These are phyloP conservation scores for Talaromyces proteolyticus DNA, from an alignment of 495 filamentous ascomycete species.

Conservation along the genomic window DNA sequence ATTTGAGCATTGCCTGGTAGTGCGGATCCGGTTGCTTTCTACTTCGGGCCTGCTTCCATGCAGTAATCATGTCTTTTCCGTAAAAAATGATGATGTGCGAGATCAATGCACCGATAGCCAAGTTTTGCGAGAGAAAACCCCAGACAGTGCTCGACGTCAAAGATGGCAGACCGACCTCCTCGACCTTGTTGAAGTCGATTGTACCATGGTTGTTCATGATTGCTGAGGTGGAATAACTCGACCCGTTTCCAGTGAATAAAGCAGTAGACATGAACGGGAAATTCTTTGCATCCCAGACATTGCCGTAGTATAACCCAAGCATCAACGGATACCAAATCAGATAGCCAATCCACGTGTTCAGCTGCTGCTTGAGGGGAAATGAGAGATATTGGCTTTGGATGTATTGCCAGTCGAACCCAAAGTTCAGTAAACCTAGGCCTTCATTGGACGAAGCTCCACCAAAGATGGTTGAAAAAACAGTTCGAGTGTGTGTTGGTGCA, in stretches of 20 bases:
- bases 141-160: constrained; percentile 13
- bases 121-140: constrained; percentile 14
- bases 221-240: constrained; percentile 7
- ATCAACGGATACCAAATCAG: constrained; percentile 30
- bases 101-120: constrained; percentile 31
- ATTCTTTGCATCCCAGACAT: constrained; percentile 35
- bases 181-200: constrained; percentile 22
- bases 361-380: constrained; percentile 20
- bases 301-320: constrained; percentile 36
- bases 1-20: constrained; percentile 31
- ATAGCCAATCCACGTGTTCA: constrained; percentile 37
- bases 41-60: constrained; percentile 20
- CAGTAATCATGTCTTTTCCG: constrained; percentile 23
- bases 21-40: constrained; percentile 29
- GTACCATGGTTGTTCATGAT: constrained; percentile 25
- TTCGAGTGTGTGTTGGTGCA: constrained; percentile 13
- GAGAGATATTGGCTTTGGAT: constrained; percentile 25
- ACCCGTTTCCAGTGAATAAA: constrained; percentile 20
- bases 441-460: constrained; percentile 45
- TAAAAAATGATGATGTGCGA: constrained; percentile 29
- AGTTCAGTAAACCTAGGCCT: constrained; percentile 20
- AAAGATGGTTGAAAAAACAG: constrained; percentile 44
- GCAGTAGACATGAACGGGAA: constrained; percentile 44
- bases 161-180: constrained; percentile 19
- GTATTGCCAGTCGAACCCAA: constrained; percentile 48